phyloP scores from a whole-genome alignment of 805 yeast genomes.

The Saccharomyces mikatae region DNA sequence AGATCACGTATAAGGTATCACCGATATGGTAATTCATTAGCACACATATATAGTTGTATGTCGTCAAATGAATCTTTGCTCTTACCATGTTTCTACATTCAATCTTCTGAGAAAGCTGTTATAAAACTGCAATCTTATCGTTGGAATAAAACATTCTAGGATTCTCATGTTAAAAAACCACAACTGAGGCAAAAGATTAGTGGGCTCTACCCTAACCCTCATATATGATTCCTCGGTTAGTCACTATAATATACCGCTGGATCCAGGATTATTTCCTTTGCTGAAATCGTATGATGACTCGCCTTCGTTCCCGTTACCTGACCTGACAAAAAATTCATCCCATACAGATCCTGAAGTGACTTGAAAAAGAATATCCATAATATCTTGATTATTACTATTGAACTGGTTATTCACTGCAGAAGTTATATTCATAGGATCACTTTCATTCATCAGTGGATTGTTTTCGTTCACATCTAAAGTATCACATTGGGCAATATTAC shows the following conservation, averaged over 20 bases:
- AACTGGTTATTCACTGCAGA: not conserved
- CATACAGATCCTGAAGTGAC: constrained; percentile 60
- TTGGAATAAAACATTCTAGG: not conserved
- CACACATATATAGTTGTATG: no score
- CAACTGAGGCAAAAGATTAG: not conserved
- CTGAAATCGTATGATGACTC: not conserved
- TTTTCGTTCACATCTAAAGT: constrained; percentile 1
- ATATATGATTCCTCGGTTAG: no score
- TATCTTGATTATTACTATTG: constrained; percentile 26
- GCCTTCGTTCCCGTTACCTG: constrained; percentile 1
- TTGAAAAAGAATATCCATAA: constrained; percentile 54
- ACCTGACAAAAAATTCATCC: constrained; percentile 35
- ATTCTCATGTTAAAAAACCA: not conserved
- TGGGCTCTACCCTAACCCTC: not conserved
- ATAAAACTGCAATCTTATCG: not conserved
- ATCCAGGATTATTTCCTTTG: not conserved
- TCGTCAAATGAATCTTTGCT: no score
- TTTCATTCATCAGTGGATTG: constrained; percentile 2
- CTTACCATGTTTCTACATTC: not conserved
- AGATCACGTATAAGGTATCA: not conserved
- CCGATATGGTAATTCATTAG: not conserved
- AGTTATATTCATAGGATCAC: constrained; percentile 4
- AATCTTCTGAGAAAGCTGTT: not conserved
- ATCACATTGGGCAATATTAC: not conserved
- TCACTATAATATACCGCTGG: not conserved